A percentile compares a stretch with the other conserved stretches of the same genome.
These are phyloP conservation scores for Aureobasidium namibiae DNA, from an alignment of 2,329 filamentous ascomycete species.

Conservation along the genomic window DNA sequence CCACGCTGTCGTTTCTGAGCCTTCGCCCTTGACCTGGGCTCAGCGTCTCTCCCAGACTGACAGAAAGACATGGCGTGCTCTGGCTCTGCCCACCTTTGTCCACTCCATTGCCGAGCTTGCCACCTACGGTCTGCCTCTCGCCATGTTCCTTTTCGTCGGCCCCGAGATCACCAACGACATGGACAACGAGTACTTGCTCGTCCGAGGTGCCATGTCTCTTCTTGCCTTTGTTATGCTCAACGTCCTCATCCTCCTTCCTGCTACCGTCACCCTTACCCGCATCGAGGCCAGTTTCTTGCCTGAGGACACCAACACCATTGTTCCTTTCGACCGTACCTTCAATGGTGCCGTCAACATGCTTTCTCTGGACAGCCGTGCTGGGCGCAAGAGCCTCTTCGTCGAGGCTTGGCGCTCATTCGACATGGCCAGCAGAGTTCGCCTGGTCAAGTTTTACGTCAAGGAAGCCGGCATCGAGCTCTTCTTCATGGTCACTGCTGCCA, in stretches of 20 bases:
- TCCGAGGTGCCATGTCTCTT: conserved; percentile 15
- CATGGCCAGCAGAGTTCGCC: conserved; percentile 60
- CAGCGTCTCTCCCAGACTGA: conserved; percentile 51
- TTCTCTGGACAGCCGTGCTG: conserved; percentile 53
- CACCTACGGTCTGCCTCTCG: conserved; percentile 35
- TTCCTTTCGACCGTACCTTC: conserved; percentile 85
- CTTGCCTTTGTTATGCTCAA: conserved; percentile 37
- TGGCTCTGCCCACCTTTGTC: conserved; percentile 33
- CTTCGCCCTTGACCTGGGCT: conserved; percentile 53
- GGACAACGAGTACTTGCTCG: conserved; percentile 27
- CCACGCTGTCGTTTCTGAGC: conserved; percentile 71
- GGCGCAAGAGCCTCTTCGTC: conserved; percentile 48
- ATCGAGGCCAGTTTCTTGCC: conserved; percentile 82
- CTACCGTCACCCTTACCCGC: conserved; percentile 67
- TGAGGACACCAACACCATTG: conserved; percentile 71
- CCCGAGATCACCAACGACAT: conserved; percentile 17
- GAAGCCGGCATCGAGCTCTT: conserved; percentile 23
- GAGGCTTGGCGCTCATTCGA: conserved; percentile 77
- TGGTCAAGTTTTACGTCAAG: conserved; percentile 71
- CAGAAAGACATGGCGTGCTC: conserved; percentile 15
- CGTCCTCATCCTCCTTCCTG: conserved; percentile 67
- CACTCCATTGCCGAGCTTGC: conserved; percentile 51
- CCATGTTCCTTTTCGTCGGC: conserved; percentile 18
- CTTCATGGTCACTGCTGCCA: conserved; percentile 17
- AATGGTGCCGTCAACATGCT: conserved; percentile 63